These are phyloP conservation scores for Modicella reniformis DNA, from an alignment of 371 early-diverging fungal genomes.

Conservation along the genomic window DNA sequence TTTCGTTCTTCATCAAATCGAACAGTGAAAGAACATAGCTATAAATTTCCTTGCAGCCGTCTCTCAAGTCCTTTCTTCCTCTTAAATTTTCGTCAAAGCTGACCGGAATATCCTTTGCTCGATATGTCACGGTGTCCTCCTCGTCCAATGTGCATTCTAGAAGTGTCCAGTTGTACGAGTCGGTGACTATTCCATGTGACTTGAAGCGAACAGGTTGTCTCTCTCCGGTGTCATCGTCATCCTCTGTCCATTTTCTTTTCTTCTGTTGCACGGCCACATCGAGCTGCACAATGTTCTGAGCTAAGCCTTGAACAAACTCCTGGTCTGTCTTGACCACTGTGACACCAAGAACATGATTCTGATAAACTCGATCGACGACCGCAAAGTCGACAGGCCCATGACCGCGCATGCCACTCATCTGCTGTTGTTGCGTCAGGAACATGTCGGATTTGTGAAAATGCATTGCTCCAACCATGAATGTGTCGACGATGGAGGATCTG, in stretches of 20 bases:
- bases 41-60: constrained; percentile 6
- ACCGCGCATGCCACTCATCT: constrained; percentile 23
- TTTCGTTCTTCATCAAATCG: constrained; percentile 13
- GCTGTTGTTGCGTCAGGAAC: constrained; percentile 27
- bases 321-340: constrained; percentile 6
- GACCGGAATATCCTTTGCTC: constrained; percentile 7
- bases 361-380: constrained; percentile 16
- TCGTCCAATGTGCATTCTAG: constrained; percentile 27
- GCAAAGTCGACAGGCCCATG: constrained; percentile 26
- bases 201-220: constrained; percentile 13
- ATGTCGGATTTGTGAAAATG: constrained; percentile 11
- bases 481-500: constrained; percentile 14
- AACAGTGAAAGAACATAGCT: constrained; percentile 22
- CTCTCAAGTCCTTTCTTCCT: constrained; percentile 4
- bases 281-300: constrained; percentile 27
- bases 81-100: not conserved
- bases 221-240: constrained; percentile 15
- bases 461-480: constrained; percentile 24
- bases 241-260: constrained; percentile 19
- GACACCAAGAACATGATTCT: not conserved
- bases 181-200: constrained; percentile 28
- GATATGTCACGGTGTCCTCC: constrained; percentile 9
- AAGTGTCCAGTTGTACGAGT: constrained; percentile 27
- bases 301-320: constrained; percentile 4
- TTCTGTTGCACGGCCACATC: constrained; percentile 34